Conservation (phyloP, 371 early-diverging fungal genomes). For the Actinomortierella ambigua region DNA sequence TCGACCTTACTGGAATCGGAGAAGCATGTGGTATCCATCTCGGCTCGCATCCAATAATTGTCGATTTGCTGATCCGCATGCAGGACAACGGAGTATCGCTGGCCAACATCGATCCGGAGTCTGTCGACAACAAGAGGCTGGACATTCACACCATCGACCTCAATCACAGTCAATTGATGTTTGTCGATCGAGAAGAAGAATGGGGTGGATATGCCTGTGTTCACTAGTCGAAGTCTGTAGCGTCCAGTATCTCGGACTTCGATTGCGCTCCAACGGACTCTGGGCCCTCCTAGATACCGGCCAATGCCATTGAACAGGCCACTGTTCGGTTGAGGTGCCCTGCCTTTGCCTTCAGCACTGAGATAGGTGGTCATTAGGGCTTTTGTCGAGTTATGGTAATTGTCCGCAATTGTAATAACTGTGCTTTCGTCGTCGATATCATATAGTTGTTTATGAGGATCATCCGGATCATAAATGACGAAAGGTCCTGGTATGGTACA, state of each 20-base stretch:
- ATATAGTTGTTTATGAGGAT: slow-evolving; percentile 39
- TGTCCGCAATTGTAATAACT: slow-evolving; percentile 47
- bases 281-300: slow-evolving; percentile 14
- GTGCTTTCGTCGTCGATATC: slow-evolving; percentile 49
- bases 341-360: slow-evolving; percentile 35
- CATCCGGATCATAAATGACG: slow-evolving; percentile 50
- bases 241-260: slow-evolving; percentile 23
- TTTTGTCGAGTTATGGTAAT: slow-evolving; percentile 44
- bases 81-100: slow-evolving; percentile 51
- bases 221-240: slow-evolving; percentile 40
- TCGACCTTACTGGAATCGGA: slow-evolving; percentile 19
- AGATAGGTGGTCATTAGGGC: slow-evolving; percentile 43
- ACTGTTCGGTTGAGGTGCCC: slow-evolving; percentile 49
- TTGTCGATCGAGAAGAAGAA: slow-evolving; percentile 48
- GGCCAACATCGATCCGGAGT: slow-evolving; percentile 45
- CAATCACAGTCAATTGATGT: slow-evolving; percentile 50
- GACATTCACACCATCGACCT: slow-evolving; percentile 49
- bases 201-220: slow-evolving; percentile 31
- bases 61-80: slow-evolving; percentile 37
- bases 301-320: slow-evolving; percentile 50
- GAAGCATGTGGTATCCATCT: slow-evolving; percentile 34
- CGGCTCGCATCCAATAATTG: slow-evolving; percentile 48
- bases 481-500: slow-evolving; percentile 25
- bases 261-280: slow-evolving; percentile 26
- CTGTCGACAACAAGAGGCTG: slow-evolving; percentile 36